These are phyloP conservation scores for Trypanosoma boissoni DNA, from an alignment of 208 protist genomes.

Conservation along the genomic window DNA sequence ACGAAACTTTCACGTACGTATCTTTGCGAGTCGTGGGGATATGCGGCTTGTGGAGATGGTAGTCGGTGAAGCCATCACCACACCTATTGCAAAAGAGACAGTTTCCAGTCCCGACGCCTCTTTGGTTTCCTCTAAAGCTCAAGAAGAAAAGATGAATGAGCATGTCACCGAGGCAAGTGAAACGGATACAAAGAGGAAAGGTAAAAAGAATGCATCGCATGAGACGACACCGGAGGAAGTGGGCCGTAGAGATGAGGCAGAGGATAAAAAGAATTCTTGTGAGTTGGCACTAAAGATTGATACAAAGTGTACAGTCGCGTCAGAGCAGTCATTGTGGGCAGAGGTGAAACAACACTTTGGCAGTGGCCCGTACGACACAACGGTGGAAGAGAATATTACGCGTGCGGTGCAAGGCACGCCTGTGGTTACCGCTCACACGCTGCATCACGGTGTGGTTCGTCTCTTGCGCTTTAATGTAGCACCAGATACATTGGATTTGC, in stretches of 20 bases:
- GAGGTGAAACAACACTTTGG: slow-evolving; percentile 86
- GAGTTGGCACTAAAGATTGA: slow-evolving; percentile 76
- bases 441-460: slow-evolving; percentile 67
- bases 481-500: slow-evolving; percentile 11
- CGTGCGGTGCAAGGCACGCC: slow-evolving; percentile 65
- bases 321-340: slow-evolving; percentile 76
- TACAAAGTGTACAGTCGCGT: slow-evolving; percentile 81
- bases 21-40: slow-evolving; percentile 50
- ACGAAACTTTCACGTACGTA: slow-evolving; percentile 44
- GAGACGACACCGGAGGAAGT: neutral
- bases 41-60: slow-evolving; percentile 68
- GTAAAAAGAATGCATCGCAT: neutral
- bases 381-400: slow-evolving; percentile 58
- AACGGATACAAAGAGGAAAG: neutral
- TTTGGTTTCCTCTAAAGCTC: no score
- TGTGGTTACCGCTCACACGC: slow-evolving; percentile 61
- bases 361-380: slow-evolving; percentile 63
- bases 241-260: neutral
- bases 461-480: slow-evolving; percentile 56
- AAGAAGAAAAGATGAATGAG: neutral
- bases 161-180: neutral
- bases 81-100: no score
- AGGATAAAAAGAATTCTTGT: slow-evolving; percentile 16
- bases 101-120: no score
- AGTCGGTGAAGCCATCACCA: slow-evolving; percentile 12